These are phyloP conservation scores for Cladosporium oxysporum DNA, from an alignment of 2,329 filamentous ascomycete genomes.

Conservation along the genomic window DNA sequence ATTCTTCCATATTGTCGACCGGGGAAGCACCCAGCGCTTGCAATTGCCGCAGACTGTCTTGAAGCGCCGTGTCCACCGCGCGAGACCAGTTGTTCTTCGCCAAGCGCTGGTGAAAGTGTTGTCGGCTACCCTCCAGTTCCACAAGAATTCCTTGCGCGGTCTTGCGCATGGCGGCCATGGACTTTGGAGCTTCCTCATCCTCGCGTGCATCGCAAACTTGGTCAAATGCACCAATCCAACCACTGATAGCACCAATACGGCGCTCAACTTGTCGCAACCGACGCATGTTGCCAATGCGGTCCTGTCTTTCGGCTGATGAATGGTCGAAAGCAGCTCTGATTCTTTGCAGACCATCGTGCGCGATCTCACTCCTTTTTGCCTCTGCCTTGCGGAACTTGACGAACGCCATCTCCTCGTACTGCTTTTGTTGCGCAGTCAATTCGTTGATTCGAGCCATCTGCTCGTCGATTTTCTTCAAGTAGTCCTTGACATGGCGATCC, in stretches of 20 bases:
- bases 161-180: constrained; percentile 75
- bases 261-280: constrained; percentile 80
- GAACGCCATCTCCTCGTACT: constrained; percentile 78
- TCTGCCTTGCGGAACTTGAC: constrained; percentile 87
- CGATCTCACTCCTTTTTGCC: constrained; percentile 76
- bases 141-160: constrained; percentile 84
- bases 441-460: constrained; percentile 97
- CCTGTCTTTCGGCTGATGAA: constrained; percentile 72
- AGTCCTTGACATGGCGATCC: constrained; percentile 98
- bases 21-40: constrained; percentile 65
- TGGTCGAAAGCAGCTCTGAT: constrained; percentile 84
- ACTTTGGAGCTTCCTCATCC: constrained; percentile 66
- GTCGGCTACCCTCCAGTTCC: constrained; percentile 85
- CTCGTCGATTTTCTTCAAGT: constrained; percentile 98
- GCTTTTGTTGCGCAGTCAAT: constrained; percentile 87
- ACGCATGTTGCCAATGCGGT: constrained; percentile 77
- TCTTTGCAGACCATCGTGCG: constrained; percentile 76
- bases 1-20: constrained; percentile 63
- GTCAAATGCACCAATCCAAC: constrained; percentile 93
- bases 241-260: constrained; percentile 80
- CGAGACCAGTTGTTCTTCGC: constrained; percentile 84
- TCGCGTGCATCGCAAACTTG: constrained; percentile 72
- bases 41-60: constrained; percentile 80
- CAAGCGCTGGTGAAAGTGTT: constrained; percentile 85
- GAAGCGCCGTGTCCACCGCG: constrained; percentile 80